Conservation (phyloP, 192 early-diverging fungal species). For the Backusella mclennaniae region DNA sequence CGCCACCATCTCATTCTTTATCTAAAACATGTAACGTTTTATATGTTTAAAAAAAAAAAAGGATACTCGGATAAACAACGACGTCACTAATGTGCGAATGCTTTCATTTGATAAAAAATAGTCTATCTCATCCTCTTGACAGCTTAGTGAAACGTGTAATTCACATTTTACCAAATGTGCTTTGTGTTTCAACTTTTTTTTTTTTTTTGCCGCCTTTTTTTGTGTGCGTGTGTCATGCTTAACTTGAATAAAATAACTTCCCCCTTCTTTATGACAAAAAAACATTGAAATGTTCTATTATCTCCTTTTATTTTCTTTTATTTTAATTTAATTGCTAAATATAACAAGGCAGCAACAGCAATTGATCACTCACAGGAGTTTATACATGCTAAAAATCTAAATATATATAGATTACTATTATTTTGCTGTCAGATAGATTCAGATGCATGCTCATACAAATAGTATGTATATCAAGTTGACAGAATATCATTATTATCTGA, state of each 20-base stretch:
- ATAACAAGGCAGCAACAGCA: not conserved
- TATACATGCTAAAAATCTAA: not conserved
- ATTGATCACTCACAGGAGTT: not conserved
- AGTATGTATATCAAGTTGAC: not conserved
- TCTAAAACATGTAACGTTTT: too few relatives aligned
- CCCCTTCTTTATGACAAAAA: not conserved
- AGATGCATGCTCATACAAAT: not conserved
- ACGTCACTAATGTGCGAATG: too few relatives aligned
- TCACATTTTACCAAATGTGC: not conserved
- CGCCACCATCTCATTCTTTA: too few relatives aligned
- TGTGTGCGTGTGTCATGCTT: not conserved
- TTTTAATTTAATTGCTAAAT: conserved; percentile 1
- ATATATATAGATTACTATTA: not conserved
- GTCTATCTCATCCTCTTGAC: not conserved
- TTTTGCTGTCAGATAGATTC: not conserved
- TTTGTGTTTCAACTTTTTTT: not conserved
- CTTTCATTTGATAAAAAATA: too few relatives aligned
- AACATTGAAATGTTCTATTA: not conserved
- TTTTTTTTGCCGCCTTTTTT: not conserved
- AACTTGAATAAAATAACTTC: not conserved
- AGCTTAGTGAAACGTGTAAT: not conserved
- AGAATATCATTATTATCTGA: not conserved
- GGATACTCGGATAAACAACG: too few relatives aligned
- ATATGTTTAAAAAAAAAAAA: too few relatives aligned
- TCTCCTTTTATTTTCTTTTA: not conserved